Conservation (phyloP, 2,329 filamentous ascomycete genomes). For the Elsinoe perseae region DNA sequence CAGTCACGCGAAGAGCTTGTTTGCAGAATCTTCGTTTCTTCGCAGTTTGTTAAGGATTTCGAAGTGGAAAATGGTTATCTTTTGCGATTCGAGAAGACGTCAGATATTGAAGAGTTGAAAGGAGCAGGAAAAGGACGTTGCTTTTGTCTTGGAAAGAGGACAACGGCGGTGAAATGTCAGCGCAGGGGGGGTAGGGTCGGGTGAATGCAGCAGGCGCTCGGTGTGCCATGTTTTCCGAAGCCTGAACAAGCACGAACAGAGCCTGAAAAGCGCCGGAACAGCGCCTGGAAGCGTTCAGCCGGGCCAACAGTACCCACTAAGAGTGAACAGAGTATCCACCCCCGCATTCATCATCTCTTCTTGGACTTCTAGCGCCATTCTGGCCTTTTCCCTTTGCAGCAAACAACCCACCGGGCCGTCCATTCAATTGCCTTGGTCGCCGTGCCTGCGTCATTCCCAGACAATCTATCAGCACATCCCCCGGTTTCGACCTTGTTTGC, state of each 20-base stretch:
- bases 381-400: not conserved
- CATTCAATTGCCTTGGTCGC: not conserved
- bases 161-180: slow-evolving; percentile 8
- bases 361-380: not conserved
- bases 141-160: slow-evolving; percentile 1
- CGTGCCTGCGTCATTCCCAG: slow-evolving; percentile 11
- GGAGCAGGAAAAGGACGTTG: not conserved
- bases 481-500: slow-evolving; percentile 2
- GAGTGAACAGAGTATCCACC: too few relatives aligned
- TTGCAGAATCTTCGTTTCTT: not conserved
- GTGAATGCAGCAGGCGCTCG: not conserved
- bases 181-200: not conserved
- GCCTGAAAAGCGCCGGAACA: not conserved
- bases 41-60: not conserved
- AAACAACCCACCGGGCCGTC: not conserved
- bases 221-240: not conserved
- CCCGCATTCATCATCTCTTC: not conserved
- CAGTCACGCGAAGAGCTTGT: slow-evolving; percentile 8
- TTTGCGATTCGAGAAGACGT: not conserved
- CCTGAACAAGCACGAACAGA: too few relatives aligned
- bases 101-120: not conserved
- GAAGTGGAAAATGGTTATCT: not conserved
- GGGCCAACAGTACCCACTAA: slow-evolving; percentile 1
- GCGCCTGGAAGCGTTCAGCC: slow-evolving; percentile 1
- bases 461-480: slow-evolving; percentile 1